Evolutionary conservation across 1,284 basidiomycete genomes (phyloP).

Genomic region (Fistulina hepatica): DNA sequence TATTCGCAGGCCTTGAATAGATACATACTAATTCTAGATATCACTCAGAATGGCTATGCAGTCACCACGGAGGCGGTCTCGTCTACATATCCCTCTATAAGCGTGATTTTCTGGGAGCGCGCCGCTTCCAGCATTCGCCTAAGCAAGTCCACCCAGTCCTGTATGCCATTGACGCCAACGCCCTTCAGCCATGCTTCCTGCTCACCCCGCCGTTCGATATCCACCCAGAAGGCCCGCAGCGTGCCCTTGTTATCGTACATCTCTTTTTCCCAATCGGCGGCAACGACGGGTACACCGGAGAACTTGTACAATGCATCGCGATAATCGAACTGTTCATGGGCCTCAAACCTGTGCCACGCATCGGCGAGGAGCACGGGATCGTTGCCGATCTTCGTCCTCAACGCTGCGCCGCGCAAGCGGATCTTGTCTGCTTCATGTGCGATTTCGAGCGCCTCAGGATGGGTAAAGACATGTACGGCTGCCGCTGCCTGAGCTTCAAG

Average conservation of each 20-base stretch:
- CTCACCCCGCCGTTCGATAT: constrained; percentile 42
- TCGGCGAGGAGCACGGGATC: constrained; percentile 33
- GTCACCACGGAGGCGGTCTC: too few species aligned
- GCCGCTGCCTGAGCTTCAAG: constrained; percentile 59
- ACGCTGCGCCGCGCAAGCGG: constrained; percentile 34
- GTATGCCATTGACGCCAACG: constrained; percentile 41
- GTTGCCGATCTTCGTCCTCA: constrained; percentile 25
- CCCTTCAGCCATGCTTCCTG: constrained; percentile 49
- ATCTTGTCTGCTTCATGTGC: constrained; percentile 36
- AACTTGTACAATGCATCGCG: constrained; percentile 47
- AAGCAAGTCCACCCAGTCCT: constrained; percentile 58
- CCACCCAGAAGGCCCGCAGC: constrained; percentile 47
- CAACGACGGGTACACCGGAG: constrained; percentile 26
- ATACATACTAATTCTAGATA: too few species aligned
- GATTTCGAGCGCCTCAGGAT: constrained; percentile 38
- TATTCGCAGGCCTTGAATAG: too few species aligned
- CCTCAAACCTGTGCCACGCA: constrained; percentile 42
- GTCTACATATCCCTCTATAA: too few species aligned
- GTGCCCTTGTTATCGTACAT: constrained; percentile 39
- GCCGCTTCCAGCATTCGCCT: constrained; percentile 33
- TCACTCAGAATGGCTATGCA: too few species aligned
- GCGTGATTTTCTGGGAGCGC: too few species aligned
- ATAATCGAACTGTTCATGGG: constrained; percentile 55
- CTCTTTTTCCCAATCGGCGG: constrained; percentile 46
- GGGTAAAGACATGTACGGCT: constrained; percentile 38